phyloP scores from a whole-genome alignment of 495 filamentous ascomycete genomes.

The Aspergillus taichungensis region DNA sequence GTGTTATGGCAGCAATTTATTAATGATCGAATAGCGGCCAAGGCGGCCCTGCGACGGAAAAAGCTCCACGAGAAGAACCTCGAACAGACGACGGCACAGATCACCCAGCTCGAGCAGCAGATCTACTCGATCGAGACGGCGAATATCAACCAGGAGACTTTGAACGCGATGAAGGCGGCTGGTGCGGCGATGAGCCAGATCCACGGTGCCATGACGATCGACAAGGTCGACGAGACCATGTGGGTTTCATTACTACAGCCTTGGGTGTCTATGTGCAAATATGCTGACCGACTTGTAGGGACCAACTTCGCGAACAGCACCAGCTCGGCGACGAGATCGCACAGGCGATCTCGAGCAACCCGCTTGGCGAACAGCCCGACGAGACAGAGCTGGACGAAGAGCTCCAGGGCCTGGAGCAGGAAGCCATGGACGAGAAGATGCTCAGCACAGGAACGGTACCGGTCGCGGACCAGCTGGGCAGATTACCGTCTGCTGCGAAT shows the following conservation, averaged over 20 bases:
- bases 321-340: constrained; percentile 87
- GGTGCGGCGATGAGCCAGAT: constrained; percentile 84
- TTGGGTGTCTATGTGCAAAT: not conserved
- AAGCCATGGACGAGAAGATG: constrained; percentile 89
- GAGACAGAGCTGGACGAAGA: constrained; percentile 78
- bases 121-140: constrained; percentile 95
- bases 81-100: constrained; percentile 81
- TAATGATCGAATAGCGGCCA: constrained; percentile 54
- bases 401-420: constrained; percentile 69
- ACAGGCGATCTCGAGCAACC: constrained; percentile 64
- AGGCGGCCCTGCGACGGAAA: constrained; percentile 88
- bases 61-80: constrained; percentile 86
- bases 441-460: constrained; percentile 74
- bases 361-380: constrained; percentile 66
- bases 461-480: constrained; percentile 58
- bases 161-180: constrained; percentile 88
- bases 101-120: constrained; percentile 86
- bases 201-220: constrained; percentile 79
- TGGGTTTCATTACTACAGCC: constrained; percentile 38
- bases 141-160: constrained; percentile 96
- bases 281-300: constrained; percentile 45
- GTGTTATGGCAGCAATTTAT: not conserved
- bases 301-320: constrained; percentile 86
- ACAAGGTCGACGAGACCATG: constrained; percentile 94
- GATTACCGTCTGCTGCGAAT: constrained; percentile 62